Base-by-base conservation (phyloP, 192 early-diverging fungal species). In the Endogone sp. region DNA sequence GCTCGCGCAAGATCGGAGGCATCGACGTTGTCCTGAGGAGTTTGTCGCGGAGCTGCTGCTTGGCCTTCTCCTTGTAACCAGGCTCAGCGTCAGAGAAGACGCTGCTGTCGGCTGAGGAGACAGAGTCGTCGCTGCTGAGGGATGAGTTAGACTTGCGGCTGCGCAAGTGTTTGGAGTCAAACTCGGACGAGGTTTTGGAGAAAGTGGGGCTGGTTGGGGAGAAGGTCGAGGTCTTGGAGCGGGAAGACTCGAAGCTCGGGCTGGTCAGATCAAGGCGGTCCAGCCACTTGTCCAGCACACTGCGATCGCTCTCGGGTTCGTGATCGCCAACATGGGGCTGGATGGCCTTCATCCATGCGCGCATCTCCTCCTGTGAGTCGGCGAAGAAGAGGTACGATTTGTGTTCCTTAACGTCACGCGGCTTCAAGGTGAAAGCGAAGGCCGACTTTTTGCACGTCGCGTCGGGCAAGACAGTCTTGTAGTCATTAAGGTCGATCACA, bases 231-330 rank as follows among this genome's bases (percentile, higher is more conserved):
- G 24, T 10, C 24, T 23, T 60, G 2, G 8, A 9, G 24, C 59
- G 59, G 59, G 27, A 9, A 6, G 59, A 26, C 10, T 26, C 22
- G 59, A 26, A 60, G 2, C 27, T 60, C 10, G 59, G 59, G 24
- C 24, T 26, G 21, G 22, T 10, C 26, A 76, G 59, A 11, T 76
- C 75, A 10, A 76, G 65, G 11, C 70, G 44, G 9, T 76, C 70
- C 21, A 76, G 56, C 75, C 75, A 76, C 44, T 76, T 76, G 29
- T 76, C 75, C 6, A 76, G 61, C 16, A 76, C 70, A 56, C 75
- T 76, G 27, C 29, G 60, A 6, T 49, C 28, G 32, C 55, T 57
- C n/a, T n/a, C n/a, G n/a, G n/a, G n/a, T n/a, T n/a, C n/a, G n/a
- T 56, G 55, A 11, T 56, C 24, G 8, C 23, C 37, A 16, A 76